Evolutionary conservation across 2,329 filamentous ascomycete genomes (phyloP).

Genomic region (Sporothrix humicola): DNA sequence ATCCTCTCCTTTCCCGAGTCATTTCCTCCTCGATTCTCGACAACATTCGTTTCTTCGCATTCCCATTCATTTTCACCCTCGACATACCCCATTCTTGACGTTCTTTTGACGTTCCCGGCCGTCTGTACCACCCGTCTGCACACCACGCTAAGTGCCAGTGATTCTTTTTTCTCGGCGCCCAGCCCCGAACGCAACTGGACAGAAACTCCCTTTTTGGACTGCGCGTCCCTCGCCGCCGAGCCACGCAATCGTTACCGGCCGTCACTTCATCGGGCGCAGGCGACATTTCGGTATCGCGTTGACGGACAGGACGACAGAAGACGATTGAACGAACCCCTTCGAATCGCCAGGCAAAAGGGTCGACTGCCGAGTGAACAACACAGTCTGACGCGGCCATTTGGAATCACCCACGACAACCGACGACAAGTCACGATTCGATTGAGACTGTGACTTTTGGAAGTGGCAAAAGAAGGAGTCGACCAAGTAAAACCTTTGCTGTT

Average conservation of each 20-base stretch:
- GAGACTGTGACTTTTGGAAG: neutral
- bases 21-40: neutral
- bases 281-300: slow-evolving; percentile 4
- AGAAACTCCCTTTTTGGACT: slow-evolving; percentile 16
- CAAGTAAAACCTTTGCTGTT: neutral
- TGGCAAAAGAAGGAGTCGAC: slow-evolving; percentile 1
- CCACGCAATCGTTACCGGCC: slow-evolving; percentile 19
- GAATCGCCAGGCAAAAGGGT: neutral
- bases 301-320: slow-evolving; percentile 11
- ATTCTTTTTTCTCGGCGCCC: slow-evolving; percentile 33
- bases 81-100: slow-evolving; percentile 17
- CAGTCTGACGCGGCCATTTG: slow-evolving; percentile 13
- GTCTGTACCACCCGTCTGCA: slow-evolving; percentile 19
- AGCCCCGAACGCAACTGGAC: slow-evolving; percentile 29
- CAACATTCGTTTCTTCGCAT: neutral
- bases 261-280: slow-evolving; percentile 11
- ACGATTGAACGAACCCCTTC: slow-evolving; percentile 1
- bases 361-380: slow-evolving; percentile 5
- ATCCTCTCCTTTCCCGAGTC: slow-evolving; percentile 12
- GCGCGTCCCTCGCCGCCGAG: slow-evolving; percentile 23
- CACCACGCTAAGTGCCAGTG: slow-evolving; percentile 22
- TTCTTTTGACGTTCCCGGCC: neutral
- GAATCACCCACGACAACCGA: slow-evolving; percentile 9
- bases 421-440: neutral
- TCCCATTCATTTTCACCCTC: neutral